These are phyloP conservation scores for Cryoendolithus antarcticus DNA, from an alignment of 2,329 filamentous ascomycete species.

Conservation along the genomic window DNA sequence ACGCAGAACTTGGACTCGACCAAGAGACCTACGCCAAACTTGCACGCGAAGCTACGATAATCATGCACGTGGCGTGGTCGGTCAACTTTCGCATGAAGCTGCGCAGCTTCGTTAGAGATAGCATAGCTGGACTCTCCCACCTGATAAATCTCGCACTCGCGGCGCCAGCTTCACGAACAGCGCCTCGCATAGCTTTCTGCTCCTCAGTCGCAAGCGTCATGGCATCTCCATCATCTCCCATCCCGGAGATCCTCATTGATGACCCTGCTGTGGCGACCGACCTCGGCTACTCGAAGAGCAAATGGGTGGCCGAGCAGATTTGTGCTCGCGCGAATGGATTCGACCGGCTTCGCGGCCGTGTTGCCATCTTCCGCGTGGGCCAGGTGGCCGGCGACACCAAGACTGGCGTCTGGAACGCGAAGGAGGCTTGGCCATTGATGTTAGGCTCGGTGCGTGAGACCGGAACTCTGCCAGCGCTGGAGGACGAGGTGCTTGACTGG, in stretches of 20 bases:
- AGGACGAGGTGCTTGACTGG: conserved; percentile 30
- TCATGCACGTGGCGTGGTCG: conserved; percentile 55
- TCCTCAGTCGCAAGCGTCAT: conserved; percentile 39
- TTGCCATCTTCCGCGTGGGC: conserved; percentile 35
- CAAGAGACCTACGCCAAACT: conserved; percentile 30
- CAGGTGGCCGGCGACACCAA: conserved; percentile 34
- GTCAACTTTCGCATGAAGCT: conserved; percentile 52
- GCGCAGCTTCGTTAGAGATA: conserved; percentile 41
- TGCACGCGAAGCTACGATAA: conserved; percentile 31
- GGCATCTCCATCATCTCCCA: conserved; percentile 13
- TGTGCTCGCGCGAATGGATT: conserved; percentile 29
- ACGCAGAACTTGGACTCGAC: conserved; percentile 37
- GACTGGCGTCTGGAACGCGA: conserved; percentile 36
- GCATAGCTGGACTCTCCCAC: conserved; percentile 38
- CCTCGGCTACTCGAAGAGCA: conserved; percentile 44
- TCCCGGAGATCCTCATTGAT: conserved; percentile 31
- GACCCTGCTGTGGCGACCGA: conserved; percentile 33
- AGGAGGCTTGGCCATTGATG: conserved; percentile 39
- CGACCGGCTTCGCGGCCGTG: conserved; percentile 21
- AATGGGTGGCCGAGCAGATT: conserved; percentile 47
- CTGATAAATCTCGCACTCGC: conserved; percentile 35
- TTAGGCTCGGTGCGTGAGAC: conserved; percentile 29
- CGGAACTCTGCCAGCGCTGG: conserved; percentile 29
- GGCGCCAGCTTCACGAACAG: conserved; percentile 13
- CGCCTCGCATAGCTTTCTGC: conserved; percentile 37